phyloP scores from a whole-genome alignment of 2,329 filamentous ascomycete species.

The Fusarium dlaminii region DNA sequence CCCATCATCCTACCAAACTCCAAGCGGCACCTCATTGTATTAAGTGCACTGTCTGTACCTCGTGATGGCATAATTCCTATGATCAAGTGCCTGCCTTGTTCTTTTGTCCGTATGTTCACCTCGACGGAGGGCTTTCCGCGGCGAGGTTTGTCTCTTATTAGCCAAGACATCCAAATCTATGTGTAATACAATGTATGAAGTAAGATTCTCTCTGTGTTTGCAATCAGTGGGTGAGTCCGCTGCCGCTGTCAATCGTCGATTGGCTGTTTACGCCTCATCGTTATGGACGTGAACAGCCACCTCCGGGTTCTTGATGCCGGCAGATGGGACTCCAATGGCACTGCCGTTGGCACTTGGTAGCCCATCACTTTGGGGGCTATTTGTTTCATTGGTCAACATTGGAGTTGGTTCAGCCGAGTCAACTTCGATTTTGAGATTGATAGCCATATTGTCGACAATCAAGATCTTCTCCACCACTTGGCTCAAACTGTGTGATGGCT shows the following conservation, averaged over 20 bases:
- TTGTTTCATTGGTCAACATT: slow-evolving; percentile 72
- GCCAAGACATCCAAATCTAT: slow-evolving; percentile 12
- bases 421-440: slow-evolving; percentile 54
- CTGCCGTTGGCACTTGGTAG: slow-evolving; percentile 71
- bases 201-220: not conserved
- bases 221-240: not conserved
- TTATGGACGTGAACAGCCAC: slow-evolving; percentile 42
- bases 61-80: slow-evolving; percentile 34
- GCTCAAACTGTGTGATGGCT: slow-evolving; percentile 46
- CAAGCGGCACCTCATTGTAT: not conserved
- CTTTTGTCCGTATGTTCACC: slow-evolving; percentile 11
- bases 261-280: slow-evolving; percentile 43
- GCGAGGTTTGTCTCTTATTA: slow-evolving; percentile 1
- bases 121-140: not conserved
- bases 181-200: slow-evolving; percentile 31
- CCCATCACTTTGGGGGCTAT: slow-evolving; percentile 74
- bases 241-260: not conserved
- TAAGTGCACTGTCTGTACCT: slow-evolving; percentile 27
- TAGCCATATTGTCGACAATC: slow-evolving; percentile 35
- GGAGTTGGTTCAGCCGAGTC: slow-evolving; percentile 70
- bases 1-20: slow-evolving; percentile 8
- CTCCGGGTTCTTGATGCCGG: slow-evolving; percentile 40
- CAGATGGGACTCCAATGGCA: slow-evolving; percentile 54
- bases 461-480: not conserved
- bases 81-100: slow-evolving; percentile 26